These are phyloP conservation scores for Saturnispora gosingensis DNA, from an alignment of 805 yeast species.

Conservation along the genomic window DNA sequence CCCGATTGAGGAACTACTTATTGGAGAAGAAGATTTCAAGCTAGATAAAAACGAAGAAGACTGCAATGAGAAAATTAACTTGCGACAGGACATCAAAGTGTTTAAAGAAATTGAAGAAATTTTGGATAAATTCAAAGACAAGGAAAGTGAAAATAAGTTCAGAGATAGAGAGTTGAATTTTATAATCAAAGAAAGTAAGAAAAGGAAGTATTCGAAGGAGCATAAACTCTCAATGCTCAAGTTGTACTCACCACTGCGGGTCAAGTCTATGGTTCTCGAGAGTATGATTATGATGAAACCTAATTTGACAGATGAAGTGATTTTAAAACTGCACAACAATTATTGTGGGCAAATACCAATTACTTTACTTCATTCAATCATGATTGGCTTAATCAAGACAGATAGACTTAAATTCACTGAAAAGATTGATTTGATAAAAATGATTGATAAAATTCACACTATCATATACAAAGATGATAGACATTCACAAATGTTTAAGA, in stretches of 20 bases:
- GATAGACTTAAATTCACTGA: conserved; percentile 9
- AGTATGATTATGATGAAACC: conserved; percentile 13
- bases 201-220: neutral
- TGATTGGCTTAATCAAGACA: conserved; percentile 17
- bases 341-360: conserved; percentile 20
- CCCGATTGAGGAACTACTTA: neutral
- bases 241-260: conserved; percentile 13
- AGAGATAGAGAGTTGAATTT: neutral
- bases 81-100: conserved; percentile 7
- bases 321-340: conserved; percentile 14
- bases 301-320: conserved; percentile 10
- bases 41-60: neutral
- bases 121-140: conserved; percentile 6
- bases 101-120: conserved; percentile 11
- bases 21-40: neutral
- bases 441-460: conserved; percentile 18
- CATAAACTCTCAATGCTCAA: conserved; percentile 13
- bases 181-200: neutral
- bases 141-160: conserved; percentile 2
- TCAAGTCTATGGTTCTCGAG: conserved; percentile 16
- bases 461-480: conserved; percentile 13
- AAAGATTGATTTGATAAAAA: conserved; percentile 16
- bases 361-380: conserved; percentile 18
- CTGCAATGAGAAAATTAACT: neutral
- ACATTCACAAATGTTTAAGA: conserved; percentile 11